Base-by-base conservation (phyloP, 164 flowering plant genomes). In the Magnolia changhungtana region DNA sequence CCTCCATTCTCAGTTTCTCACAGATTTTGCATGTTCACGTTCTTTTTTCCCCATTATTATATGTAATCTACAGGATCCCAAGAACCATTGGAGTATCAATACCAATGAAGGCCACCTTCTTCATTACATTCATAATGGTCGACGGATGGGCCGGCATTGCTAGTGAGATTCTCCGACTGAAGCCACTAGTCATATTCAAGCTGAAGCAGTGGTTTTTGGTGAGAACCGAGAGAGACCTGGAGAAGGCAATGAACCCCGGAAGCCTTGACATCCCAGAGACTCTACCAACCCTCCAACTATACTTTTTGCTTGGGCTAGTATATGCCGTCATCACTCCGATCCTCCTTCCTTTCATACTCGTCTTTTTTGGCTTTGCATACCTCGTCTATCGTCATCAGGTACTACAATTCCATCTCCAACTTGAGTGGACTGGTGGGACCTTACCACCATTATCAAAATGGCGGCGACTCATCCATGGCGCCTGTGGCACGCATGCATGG, bases 111-210 rank as follows among this genome's bases (percentile, higher is more conserved):
- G 99, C 98, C 73, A 96, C 99, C 51, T 96, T 96, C 84, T 96
- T 96, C 77, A 91, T 96, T 61, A 96, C 99, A 21, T 94, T 90
- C 74, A 91, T 96, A 82, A 96, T 96, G 99, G 88, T 94, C 76
- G 98, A 94, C 78, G 99, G 99, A 5, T 96, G 99, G 99, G 97
- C 99, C 52, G 99, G 95, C 29, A 88, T 96, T 76, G 99, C 99
- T 50, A 74, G 91, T 74, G 98, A 96, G 88, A 96, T 96, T 76
- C 94, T 96, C 65, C 84, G 97, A 21, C 78, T 94, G 77, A 93
- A 90, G 81, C 92, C 93, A 31, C 79, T 96, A 72, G 88, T 96
- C 24, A 90, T 92, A 75, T 96, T 77, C 79, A 98, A 96, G 78
- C 87, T 96, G 7, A 94, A 91, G 80, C 94, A 92, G 85, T 82